These are phyloP conservation scores for Sporothrix mexicana DNA, from an alignment of 2,329 filamentous ascomycete genomes.

Conservation along the genomic window DNA sequence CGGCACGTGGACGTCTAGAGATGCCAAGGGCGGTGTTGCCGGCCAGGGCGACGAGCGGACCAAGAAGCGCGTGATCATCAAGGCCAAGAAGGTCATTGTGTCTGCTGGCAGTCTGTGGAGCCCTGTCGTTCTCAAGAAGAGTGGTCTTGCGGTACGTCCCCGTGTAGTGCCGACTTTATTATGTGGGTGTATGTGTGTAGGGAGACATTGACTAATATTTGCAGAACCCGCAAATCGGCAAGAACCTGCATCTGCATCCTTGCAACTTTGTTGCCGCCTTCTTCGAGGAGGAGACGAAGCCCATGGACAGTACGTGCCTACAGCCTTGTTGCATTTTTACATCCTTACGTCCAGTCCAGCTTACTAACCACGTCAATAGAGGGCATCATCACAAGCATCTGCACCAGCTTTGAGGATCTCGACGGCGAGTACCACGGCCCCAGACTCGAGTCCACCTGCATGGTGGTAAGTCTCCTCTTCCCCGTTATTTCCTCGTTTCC, in stretches of 20 bases:
- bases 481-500: background rate
- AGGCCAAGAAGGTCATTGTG: slow-evolving; percentile 81
- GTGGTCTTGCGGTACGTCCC: slow-evolving; percentile 68
- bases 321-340: too few relatives aligned
- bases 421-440: slow-evolving; percentile 80
- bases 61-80: slow-evolving; percentile 70
- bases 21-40: slow-evolving; percentile 63
- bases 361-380: slow-evolving; percentile 52
- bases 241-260: slow-evolving; percentile 82
- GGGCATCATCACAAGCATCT: slow-evolving; percentile 78
- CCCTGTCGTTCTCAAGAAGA: slow-evolving; percentile 76
- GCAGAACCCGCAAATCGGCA: slow-evolving; percentile 79
- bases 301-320: slow-evolving; percentile 63
- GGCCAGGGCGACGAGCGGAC: slow-evolving; percentile 53
- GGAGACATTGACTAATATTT: background rate
- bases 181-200: background rate
- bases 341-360: background rate
- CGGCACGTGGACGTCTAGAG: slow-evolving; percentile 77
- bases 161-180: background rate
- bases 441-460: slow-evolving; percentile 78
- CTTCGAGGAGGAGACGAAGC: slow-evolving; percentile 73
- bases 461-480: slow-evolving; percentile 57
- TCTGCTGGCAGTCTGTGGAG: slow-evolving; percentile 77
- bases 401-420: slow-evolving; percentile 78
- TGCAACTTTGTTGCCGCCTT: slow-evolving; percentile 63